A percentile compares a stretch with the other conserved stretches of the same genome.
These are phyloP conservation scores for Claviceps sp. DNA, from an alignment of 2,329 filamentous ascomycete genomes.

Conservation along the genomic window DNA sequence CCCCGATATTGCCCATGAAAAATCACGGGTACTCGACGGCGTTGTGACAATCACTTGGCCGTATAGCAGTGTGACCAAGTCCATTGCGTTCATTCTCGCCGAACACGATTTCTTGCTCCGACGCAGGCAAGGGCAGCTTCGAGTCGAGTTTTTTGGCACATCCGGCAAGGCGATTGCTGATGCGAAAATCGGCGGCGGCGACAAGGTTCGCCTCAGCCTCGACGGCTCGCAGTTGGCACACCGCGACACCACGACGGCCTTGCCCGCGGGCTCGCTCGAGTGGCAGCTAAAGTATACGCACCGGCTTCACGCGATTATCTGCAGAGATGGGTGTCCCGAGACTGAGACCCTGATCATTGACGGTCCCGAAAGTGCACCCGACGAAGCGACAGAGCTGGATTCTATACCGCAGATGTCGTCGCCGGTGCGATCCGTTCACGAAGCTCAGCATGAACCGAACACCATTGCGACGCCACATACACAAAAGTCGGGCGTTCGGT, in stretches of 20 bases:
- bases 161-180: slow-evolving; percentile 57
- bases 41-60: slow-evolving; percentile 83
- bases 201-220: slow-evolving; percentile 57
- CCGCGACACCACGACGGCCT: slow-evolving; percentile 31
- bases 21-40: slow-evolving; percentile 44
- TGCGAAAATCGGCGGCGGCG: slow-evolving; percentile 61
- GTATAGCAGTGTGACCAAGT: slow-evolving; percentile 64
- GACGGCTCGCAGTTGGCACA: slow-evolving; percentile 54
- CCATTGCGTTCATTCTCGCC: slow-evolving; percentile 66
- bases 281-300: slow-evolving; percentile 46
- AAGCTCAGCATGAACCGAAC: not conserved
- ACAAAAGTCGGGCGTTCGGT: slow-evolving; percentile 9
- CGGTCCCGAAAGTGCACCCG: slow-evolving; percentile 9
- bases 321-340: slow-evolving; percentile 30
- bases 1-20: slow-evolving; percentile 30
- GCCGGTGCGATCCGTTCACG: not conserved
- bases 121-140: slow-evolving; percentile 64
- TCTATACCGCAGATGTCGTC: not conserved
- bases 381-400: slow-evolving; percentile 3
- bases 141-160: slow-evolving; percentile 58
- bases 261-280: slow-evolving; percentile 38
- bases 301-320: slow-evolving; percentile 31
- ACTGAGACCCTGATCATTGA: slow-evolving; percentile 41
- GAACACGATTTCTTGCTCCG: slow-evolving; percentile 77
- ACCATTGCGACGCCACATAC: slow-evolving; percentile 4